Evolutionary conservation across 78 protist species (phyloP), one percentile per base, ranked within the genome.

Genomic region (Dictyostelium purpureum): DNA sequence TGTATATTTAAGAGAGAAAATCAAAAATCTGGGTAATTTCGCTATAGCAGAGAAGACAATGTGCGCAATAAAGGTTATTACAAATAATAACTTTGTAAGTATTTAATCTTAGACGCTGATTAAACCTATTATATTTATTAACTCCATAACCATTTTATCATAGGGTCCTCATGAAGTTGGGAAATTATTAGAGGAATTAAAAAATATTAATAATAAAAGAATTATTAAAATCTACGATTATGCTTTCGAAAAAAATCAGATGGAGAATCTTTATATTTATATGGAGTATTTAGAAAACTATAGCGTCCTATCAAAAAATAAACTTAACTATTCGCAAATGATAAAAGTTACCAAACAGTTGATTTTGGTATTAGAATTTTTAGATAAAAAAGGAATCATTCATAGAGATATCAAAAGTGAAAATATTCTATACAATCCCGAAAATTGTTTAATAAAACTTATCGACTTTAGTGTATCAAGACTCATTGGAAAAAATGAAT

Each of bases 341-440:
- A 63, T 31, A 63, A 33, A 4, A 63, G 26, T 31, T 33, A 37
- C 16, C 26, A 63, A 31, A 63, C 33, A 33, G 71, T 63, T 28
- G 19, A 28, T 33, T 33, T 63, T 63, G n/a, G 71, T 35, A 31
- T 31, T 63, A 4, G 33, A 33, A 28, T 24, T 63, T 31, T 63
- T 35, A 11, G 43, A 63, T 63, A 42, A 63, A 40, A 76, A 79
- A 45, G 71, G 79, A 19, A 89, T 89, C 2, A 69, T 89, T 0
- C 94, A 89, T 47, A 57, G 94, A 38, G 94, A 89, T 77, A 28
- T 94, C 51, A 97, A 97, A 93, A 67, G 96, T 38, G 96, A 94
- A 56, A 97, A 98, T 77, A 73, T 98, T 67, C 95, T 98, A 56
- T 77, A n/a, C n/a, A n/a, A n/a, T n/a, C n/a, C n/a, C n/a, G n/a